Conservation (phyloP, 768 basidiomycete genomes). For the Rhizopogon sp. region DNA sequence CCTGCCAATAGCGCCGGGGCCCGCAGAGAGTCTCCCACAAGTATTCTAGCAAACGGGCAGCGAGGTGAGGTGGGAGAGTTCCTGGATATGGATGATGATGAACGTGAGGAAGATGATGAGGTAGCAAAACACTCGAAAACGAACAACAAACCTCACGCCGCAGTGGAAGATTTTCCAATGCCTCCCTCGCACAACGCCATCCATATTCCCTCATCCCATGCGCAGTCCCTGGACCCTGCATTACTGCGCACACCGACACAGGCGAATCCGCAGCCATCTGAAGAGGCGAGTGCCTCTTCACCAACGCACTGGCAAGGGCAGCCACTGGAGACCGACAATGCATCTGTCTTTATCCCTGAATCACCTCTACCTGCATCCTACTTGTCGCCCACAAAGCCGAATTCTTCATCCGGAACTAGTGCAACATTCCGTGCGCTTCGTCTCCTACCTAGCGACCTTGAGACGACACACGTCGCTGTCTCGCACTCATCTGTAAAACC, state of each 20-base stretch:
- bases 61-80: slow-evolving; percentile 47
- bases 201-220: slow-evolving; percentile 5
- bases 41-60: slow-evolving; percentile 7
- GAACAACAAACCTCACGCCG: slow-evolving; percentile 33
- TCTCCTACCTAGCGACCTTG: slow-evolving; percentile 65
- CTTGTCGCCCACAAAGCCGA: slow-evolving; percentile 19
- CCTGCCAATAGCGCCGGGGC: background rate
- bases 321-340: slow-evolving; percentile 14
- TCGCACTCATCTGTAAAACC: slow-evolving; percentile 80
- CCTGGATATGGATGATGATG: slow-evolving; percentile 51
- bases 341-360: slow-evolving; percentile 16
- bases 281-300: slow-evolving; percentile 7
- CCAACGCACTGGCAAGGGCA: slow-evolving; percentile 20
- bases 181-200: slow-evolving; percentile 31
- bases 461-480: slow-evolving; percentile 64
- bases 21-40: slow-evolving; percentile 6
- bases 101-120: slow-evolving; percentile 21
- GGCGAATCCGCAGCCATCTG: slow-evolving; percentile 15
- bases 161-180: slow-evolving; percentile 48
- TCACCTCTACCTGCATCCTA: slow-evolving; percentile 27
- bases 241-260: slow-evolving; percentile 11
- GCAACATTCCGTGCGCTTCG: slow-evolving; percentile 69
- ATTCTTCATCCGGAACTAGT: slow-evolving; percentile 20
- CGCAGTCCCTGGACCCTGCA: slow-evolving; percentile 1
- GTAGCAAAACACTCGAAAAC: slow-evolving; percentile 7